phyloP scores from a whole-genome alignment of 257 asterid genomes.

The Solanum phureja region DNA sequence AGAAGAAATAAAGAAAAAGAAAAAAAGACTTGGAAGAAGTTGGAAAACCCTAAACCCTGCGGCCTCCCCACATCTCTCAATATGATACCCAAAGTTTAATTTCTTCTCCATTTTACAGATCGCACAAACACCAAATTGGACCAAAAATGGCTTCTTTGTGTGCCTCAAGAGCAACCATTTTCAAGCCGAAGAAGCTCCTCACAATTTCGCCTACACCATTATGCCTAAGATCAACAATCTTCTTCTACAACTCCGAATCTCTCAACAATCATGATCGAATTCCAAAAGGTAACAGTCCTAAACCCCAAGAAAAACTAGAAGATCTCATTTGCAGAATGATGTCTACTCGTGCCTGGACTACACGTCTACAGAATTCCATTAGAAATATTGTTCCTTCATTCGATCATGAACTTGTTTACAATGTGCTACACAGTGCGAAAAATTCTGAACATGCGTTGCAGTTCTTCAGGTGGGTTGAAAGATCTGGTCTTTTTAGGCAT shows the following conservation, averaged over 20 bases:
- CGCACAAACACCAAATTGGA: not conserved
- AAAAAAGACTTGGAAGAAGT: not conserved
- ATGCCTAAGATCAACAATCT: not conserved
- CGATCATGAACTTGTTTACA: slow-evolving; percentile 68
- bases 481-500: slow-evolving; percentile 56
- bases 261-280: not conserved
- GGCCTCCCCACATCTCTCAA: not conserved
- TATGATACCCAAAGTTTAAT: not conserved
- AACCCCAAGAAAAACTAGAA: slow-evolving; percentile 46
- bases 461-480: slow-evolving; percentile 91
- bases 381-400: slow-evolving; percentile 58
- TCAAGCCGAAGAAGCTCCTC: not conserved
- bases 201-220: not conserved
- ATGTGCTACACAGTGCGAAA: slow-evolving; percentile 59
- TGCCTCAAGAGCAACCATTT: not conserved
- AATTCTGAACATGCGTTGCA: slow-evolving; percentile 84
- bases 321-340: slow-evolving; percentile 74
- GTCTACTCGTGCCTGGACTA: slow-evolving; percentile 85
- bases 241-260: not conserved
- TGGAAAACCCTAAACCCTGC: not conserved
- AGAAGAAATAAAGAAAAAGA: not conserved
- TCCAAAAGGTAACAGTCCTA: slow-evolving; percentile 16
- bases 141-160: not conserved
- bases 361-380: slow-evolving; percentile 82
- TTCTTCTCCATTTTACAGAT: not conserved